A percentile compares a stretch with the other conserved stretches of the same genome.
phyloP scores from a whole-genome alignment of 306 rosid species.

The Fagus crenata region DNA sequence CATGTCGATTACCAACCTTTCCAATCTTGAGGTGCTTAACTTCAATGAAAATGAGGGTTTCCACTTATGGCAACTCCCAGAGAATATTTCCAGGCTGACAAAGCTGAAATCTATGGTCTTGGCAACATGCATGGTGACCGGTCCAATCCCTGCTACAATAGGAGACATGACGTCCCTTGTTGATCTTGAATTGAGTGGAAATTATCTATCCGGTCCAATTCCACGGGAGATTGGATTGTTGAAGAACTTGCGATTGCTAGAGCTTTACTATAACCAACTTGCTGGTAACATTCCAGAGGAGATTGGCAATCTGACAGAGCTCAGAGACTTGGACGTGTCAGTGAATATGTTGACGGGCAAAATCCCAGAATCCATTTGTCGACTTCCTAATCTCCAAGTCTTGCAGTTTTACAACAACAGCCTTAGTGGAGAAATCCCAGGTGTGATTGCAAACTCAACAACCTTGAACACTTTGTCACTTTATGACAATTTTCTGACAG shows the following conservation, averaged over 20 bases:
- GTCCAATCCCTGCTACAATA: slow-evolving; percentile 69
- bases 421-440: slow-evolving; percentile 70
- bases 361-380: slow-evolving; percentile 66
- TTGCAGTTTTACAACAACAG: slow-evolving; percentile 89
- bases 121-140: slow-evolving; percentile 64
- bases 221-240: slow-evolving; percentile 65
- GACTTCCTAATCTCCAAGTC: slow-evolving; percentile 73
- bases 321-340: slow-evolving; percentile 78
- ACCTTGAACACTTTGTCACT: slow-evolving; percentile 64
- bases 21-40: slow-evolving; percentile 60
- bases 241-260: slow-evolving; percentile 59
- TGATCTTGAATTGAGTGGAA: slow-evolving; percentile 84
- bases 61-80: slow-evolving; percentile 65
- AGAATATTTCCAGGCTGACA: slow-evolving; percentile 39
- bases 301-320: slow-evolving; percentile 72
- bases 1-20: slow-evolving; percentile 66
- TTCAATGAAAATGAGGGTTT: slow-evolving; percentile 68
- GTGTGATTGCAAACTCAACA: slow-evolving; percentile 61
- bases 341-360: slow-evolving; percentile 69
- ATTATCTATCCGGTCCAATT: slow-evolving; percentile 59
- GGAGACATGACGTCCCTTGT: slow-evolving; percentile 73
- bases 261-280: slow-evolving; percentile 77
- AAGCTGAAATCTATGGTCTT: slow-evolving; percentile 58
- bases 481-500: slow-evolving; percentile 65
- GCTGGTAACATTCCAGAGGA: slow-evolving; percentile 69